These are phyloP conservation scores for Cicer pinnatifidum DNA, from an alignment of 306 rosid species.

Conservation along the genomic window DNA sequence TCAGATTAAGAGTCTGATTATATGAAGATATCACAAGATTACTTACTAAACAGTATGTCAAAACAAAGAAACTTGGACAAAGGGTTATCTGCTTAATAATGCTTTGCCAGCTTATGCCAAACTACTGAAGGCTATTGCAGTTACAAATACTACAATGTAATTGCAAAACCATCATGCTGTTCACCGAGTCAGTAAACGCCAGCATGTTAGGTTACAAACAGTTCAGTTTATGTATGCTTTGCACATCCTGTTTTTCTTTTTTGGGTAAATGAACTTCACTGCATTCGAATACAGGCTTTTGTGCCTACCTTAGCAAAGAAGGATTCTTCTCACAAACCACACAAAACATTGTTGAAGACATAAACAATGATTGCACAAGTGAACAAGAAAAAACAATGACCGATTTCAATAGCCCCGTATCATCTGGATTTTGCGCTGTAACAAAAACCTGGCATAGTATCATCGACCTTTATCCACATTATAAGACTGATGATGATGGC, in stretches of 20 bases:
- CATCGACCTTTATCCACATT: conserved; percentile 59
- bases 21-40: background rate
- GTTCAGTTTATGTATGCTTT: conserved; percentile 41
- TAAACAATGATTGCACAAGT: conserved; percentile 35
- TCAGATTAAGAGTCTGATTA: conserved; percentile 20
- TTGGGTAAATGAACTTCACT: conserved; percentile 34
- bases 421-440: conserved; percentile 46
- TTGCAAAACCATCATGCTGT: conserved; percentile 47
- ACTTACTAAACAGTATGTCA: background rate
- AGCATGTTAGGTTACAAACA: conserved; percentile 44
- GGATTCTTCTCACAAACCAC: conserved; percentile 44
- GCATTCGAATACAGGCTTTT: conserved; percentile 9
- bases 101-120: conserved; percentile 43
- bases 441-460: conserved; percentile 39
- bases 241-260: conserved; percentile 42
- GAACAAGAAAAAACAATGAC: conserved; percentile 32
- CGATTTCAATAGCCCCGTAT: conserved; percentile 31
- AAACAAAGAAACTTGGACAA: conserved; percentile 23
- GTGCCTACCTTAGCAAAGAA: conserved; percentile 43
- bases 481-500: conserved; percentile 48
- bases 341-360: conserved; percentile 44
- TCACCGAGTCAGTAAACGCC: conserved; percentile 43
- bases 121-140: conserved; percentile 46
- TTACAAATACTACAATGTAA: conserved; percentile 29
- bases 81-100: conserved; percentile 16